Base-by-base conservation (phyloP, 2,329 filamentous ascomycete genomes). In the Colletotrichum trifolii region DNA sequence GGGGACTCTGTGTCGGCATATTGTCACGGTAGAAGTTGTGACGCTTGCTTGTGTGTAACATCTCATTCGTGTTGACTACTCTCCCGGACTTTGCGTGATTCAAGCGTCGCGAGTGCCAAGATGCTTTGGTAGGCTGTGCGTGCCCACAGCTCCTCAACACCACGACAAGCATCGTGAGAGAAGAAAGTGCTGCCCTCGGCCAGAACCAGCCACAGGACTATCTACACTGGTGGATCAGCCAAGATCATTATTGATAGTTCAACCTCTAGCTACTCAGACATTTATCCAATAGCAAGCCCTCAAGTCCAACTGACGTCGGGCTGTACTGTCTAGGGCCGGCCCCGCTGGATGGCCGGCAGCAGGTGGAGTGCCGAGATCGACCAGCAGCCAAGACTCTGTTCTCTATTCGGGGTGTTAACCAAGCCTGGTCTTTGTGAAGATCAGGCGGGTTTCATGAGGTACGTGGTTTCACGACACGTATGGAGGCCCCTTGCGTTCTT, bases 351-450 rank as follows among this genome's bases (percentile, higher is more conserved):
- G 33, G 35, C 8, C 33, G 9, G 25, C 35, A 2, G 45, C 8
- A 43, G 46, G 52, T 66, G 63, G 58, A 43, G 63, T 56, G 38
- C 58, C 63, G 58, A 57, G 15, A 66, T 43, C 36, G 15, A 46
- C 52, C 13, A 10, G 5, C 38, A 10, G 38, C 38, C 25, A 25
- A 25, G 25, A 25, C 25, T 25, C 3, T 25, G 3, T 5, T 25
- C 4, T 25, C 25, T 25, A 25, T 25, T 25, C 4, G 25, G 25
- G 25, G 25, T 25, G 25, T 25, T 25, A 25, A 25, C 25, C 25
- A 25, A 25, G 25, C 25, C 25, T 25, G 25, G 25, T 25, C 25
- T 25, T 25, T 25, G 25, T 25, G 25, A 25, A 25, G 25, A 25
- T 25, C 25, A 25, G 25, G 25, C 25, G 25, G 25, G 25, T 25